Conservation (phyloP, 768 basidiomycete genomes). For the Hebeloma cylindrosporum region DNA sequence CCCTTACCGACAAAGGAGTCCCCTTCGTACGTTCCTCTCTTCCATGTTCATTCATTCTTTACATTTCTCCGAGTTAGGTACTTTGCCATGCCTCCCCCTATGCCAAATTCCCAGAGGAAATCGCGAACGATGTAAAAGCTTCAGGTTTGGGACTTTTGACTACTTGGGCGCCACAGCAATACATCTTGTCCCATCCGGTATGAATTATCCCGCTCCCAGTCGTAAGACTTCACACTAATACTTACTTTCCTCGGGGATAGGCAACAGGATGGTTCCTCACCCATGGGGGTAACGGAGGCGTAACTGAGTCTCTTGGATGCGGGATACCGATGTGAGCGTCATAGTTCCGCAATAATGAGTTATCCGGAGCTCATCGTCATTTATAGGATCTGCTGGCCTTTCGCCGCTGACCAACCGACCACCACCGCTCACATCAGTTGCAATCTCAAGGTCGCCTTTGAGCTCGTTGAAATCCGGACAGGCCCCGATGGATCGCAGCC, state of each 20-base stretch:
- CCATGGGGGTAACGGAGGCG: conserved; percentile 13
- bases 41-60: not conserved
- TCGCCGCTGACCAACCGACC: conserved; percentile 12
- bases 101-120: conserved; percentile 7
- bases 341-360: too few species aligned
- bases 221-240: not conserved
- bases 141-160: conserved; percentile 9
- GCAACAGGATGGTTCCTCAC: conserved; percentile 16
- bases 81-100: conserved; percentile 11
- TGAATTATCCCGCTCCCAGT: too few species aligned
- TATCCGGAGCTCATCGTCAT: not conserved
- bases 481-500: conserved; percentile 9
- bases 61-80: conserved; percentile 4
- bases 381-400: conserved; percentile 12
- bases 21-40: conserved; percentile 9
- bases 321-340: conserved; percentile 13
- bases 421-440: conserved; percentile 6
- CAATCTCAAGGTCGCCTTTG: conserved; percentile 14
- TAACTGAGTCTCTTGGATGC: conserved; percentile 10
- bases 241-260: not conserved
- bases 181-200: conserved; percentile 13
- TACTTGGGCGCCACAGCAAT: conserved; percentile 13
- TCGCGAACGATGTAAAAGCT: not conserved
- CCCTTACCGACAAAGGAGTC: conserved; percentile 10
- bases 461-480: conserved; percentile 15